Conservation (phyloP, 2,329 filamentous ascomycete genomes). For the Alternaria sp. region DNA sequence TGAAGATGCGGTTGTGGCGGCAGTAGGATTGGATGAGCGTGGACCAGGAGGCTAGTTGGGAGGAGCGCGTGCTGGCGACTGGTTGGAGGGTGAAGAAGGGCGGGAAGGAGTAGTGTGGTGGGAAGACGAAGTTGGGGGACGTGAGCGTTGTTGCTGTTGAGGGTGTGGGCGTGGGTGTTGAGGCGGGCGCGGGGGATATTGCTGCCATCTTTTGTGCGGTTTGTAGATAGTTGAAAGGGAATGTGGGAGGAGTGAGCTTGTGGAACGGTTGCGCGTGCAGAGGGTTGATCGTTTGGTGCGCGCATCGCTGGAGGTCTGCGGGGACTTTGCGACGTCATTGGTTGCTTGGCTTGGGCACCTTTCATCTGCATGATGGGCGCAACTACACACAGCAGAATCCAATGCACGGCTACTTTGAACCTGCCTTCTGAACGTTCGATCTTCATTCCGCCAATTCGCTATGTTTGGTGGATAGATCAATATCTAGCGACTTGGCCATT, state of each 20-base stretch:
- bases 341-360: conserved; percentile 8
- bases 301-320: conserved; percentile 17
- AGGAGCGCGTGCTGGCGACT: conserved; percentile 74
- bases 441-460: background rate
- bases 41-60: conserved; percentile 87
- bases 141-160: conserved; percentile 11
- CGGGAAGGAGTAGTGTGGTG: conserved; percentile 72
- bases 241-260: background rate
- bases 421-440: background rate
- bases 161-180: conserved; percentile 11
- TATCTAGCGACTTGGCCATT: background rate
- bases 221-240: too few relatives aligned
- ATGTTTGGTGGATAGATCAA: background rate
- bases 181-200: conserved; percentile 10
- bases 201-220: conserved; percentile 17
- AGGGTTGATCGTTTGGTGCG: background rate
- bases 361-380: background rate
- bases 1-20: conserved; percentile 76
- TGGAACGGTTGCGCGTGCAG: background rate
- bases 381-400: background rate
- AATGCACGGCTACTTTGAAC: background rate
- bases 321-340: conserved; percentile 28
- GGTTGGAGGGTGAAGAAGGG: conserved; percentile 86
- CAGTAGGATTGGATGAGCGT: conserved; percentile 84
- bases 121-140: conserved; percentile 47